Conservation (phyloP, 768 basidiomycete species). For the Psilocybe azurescens region DNA sequence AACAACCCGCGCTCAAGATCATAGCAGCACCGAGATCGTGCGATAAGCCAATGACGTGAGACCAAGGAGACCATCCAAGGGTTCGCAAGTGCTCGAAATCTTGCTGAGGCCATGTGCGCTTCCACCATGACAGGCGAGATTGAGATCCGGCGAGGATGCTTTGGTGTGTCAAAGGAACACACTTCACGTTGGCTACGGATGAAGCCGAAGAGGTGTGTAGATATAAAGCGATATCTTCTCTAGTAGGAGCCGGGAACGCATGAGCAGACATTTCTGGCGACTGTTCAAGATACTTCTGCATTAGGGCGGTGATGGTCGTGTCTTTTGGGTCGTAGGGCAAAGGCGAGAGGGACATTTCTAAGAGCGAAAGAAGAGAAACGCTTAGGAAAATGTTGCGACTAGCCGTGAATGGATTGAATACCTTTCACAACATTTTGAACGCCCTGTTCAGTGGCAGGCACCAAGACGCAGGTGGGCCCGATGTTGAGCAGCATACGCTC, state of each 20-base stretch:
- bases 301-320: slow-evolving; percentile 34
- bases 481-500: slow-evolving; percentile 36
- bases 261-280: slow-evolving; percentile 24
- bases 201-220: slow-evolving; percentile 42
- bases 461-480: slow-evolving; percentile 31
- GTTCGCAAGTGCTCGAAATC: slow-evolving; percentile 30
- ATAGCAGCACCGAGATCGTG: slow-evolving; percentile 32
- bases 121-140: slow-evolving; percentile 33
- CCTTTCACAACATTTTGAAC: slow-evolving; percentile 30
- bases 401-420: slow-evolving; percentile 10
- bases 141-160: slow-evolving; percentile 30
- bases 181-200: slow-evolving; percentile 37
- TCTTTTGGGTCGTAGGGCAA: slow-evolving; percentile 27
- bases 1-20: slow-evolving; percentile 35
- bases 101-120: slow-evolving; percentile 31
- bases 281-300: slow-evolving; percentile 31
- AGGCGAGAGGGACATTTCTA: slow-evolving; percentile 25
- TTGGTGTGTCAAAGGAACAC: slow-evolving; percentile 36
- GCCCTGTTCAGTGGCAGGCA: slow-evolving; percentile 25
- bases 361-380: background rate
- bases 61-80: slow-evolving; percentile 40
- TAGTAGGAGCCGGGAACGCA: slow-evolving; percentile 24
- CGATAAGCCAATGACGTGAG: slow-evolving; percentile 35
- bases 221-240: slow-evolving; percentile 32
- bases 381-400: background rate